Base-by-base conservation (phyloP, 805 yeast genomes). In the Maudiozyma barnettii region DNA sequence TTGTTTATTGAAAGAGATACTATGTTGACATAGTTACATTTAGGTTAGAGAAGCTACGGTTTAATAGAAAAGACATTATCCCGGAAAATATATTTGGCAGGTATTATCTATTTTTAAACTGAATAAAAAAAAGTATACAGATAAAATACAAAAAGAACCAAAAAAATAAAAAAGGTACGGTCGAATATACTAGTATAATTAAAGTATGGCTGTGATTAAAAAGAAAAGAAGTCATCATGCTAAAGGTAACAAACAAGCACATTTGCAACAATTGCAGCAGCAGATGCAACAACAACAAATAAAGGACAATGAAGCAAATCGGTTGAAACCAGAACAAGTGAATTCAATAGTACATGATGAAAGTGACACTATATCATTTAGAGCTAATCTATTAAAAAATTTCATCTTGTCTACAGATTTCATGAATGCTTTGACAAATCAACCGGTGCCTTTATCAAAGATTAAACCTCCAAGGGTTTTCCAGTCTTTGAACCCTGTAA, bases 331-430 rank as follows among this genome's bases (percentile, higher is more conserved):
- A 3, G 65, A 61, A 30, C 56, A 56, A 23, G 50, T 59, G 1
- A 54, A 53, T 13, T 45, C 58, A 2, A 49, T 58, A 20, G 54
- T 58, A 2, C 67, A 64, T 44, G 68, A 64, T 50, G 65, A 61
- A 44, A 61, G 65, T 47, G 68, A 64, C 45, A 60, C 64, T 2
- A 53, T 61, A 5, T 63, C 68, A 7, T 64, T 55, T 44, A 50
- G 66, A 18, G 48, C 56, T 14, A 50, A 57, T 52, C 35, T 61
- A 12, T 39, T 57, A 41, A 58, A 54, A 41, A 60, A 61, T 38
- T 58, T 56, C 41, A 51, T 58, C 13, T 47, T 47, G 5, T 49
- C 62, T 4, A 49, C 59, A 4, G 54, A 54, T 29, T 51, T 50
- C 40, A 52, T 61, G 43, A 58, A 56, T 45, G 51, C 53, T 12